Conservation (phyloP, 2,329 filamentous ascomycete genomes). For the Verticillium zaregamsianum region DNA sequence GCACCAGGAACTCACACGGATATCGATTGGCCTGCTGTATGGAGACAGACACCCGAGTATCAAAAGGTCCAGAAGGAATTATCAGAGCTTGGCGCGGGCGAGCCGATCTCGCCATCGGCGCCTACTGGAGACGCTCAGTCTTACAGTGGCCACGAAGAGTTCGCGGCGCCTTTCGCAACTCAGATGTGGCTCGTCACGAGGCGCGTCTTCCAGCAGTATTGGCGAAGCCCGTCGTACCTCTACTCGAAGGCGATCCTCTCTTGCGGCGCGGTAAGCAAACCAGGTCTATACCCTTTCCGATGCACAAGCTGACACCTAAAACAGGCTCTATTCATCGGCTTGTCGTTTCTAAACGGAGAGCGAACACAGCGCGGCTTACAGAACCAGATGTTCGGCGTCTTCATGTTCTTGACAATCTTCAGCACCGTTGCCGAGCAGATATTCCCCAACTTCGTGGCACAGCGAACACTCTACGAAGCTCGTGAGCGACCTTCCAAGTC, state of each 20-base stretch:
- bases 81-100: conserved; percentile 61
- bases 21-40: conserved; percentile 72
- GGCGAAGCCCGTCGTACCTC: conserved; percentile 71
- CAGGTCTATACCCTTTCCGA: background rate
- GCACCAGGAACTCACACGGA: conserved; percentile 26
- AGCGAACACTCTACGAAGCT: conserved; percentile 66
- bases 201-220: conserved; percentile 68
- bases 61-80: conserved; percentile 54
- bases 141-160: conserved; percentile 39
- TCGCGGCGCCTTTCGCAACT: conserved; percentile 57
- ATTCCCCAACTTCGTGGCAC: conserved; percentile 66
- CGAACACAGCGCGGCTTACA: conserved; percentile 62
- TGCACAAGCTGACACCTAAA: background rate
- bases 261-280: conserved; percentile 5
- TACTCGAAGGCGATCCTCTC: conserved; percentile 36
- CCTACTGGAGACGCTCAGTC: conserved; percentile 14
- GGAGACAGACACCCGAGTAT: conserved; percentile 49
- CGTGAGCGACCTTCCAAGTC: conserved; percentile 63
- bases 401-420: conserved; percentile 69
- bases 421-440: conserved; percentile 61
- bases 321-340: conserved; percentile 60
- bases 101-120: conserved; percentile 29
- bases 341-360: conserved; percentile 60
- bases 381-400: conserved; percentile 68
- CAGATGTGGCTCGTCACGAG: conserved; percentile 66